These are phyloP conservation scores for Dioscorea dumetorum DNA, from an alignment of 106 monocot species.

Conservation along the genomic window DNA sequence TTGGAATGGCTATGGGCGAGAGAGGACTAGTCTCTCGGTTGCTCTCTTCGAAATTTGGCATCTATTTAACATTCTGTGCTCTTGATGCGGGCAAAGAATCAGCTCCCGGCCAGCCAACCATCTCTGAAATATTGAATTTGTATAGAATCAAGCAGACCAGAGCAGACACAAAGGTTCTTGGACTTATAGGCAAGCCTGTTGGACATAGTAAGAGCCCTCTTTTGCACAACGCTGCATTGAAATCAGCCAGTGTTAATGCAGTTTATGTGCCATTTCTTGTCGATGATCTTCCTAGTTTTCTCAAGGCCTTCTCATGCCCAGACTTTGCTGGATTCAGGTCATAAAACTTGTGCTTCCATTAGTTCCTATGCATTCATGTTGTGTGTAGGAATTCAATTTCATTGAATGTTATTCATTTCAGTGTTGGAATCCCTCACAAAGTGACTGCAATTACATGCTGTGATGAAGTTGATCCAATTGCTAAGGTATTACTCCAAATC, in stretches of 20 bases:
- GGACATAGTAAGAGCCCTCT: constrained; percentile 79
- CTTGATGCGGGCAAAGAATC: constrained; percentile 71
- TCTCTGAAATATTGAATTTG: constrained; percentile 60
- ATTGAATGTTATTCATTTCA: constrained; percentile 9
- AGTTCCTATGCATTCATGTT: background rate
- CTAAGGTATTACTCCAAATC: constrained; percentile 36
- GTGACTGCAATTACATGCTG: constrained; percentile 67
- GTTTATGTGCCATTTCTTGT: constrained; percentile 90
- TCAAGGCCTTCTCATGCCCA: constrained; percentile 66
- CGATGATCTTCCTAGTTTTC: constrained; percentile 65
- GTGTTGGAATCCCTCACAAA: constrained; percentile 81
- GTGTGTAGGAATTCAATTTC: too few relatives aligned
- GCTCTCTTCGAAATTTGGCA: constrained; percentile 83
- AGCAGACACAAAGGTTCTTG: constrained; percentile 65
- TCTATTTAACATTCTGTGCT: constrained; percentile 83
- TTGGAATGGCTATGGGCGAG: constrained; percentile 87
- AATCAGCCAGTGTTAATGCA: constrained; percentile 64
- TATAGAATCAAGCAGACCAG: constrained; percentile 71
- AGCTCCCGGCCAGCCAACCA: constrained; percentile 89
- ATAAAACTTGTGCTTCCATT: too few relatives aligned
- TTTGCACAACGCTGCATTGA: constrained; percentile 72
- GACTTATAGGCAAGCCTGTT: constrained; percentile 89
- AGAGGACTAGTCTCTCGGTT: constrained; percentile 80
- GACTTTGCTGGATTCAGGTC: constrained; percentile 96
- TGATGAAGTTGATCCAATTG: constrained; percentile 90